Evolutionary conservation across 164 flowering plant species (phyloP), one percentile per base, ranked within the genome.

Genomic region (Buxus sempervirens): DNA sequence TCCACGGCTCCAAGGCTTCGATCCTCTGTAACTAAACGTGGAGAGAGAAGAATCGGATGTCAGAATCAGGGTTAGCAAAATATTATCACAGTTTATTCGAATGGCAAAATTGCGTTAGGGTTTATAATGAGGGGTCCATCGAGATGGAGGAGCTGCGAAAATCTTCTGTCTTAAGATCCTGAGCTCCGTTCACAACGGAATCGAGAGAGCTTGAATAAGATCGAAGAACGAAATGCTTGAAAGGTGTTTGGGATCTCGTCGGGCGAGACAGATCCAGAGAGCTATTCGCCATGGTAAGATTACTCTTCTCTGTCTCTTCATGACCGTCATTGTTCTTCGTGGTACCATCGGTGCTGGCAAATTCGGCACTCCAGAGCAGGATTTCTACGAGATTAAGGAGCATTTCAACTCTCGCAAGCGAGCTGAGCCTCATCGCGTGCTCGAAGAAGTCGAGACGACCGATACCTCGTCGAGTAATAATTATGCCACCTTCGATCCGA

Each of bases 291-390:
- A 82, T 45, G 77, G 81, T 56, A 88, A 88, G 80, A 71, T 88
- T 26, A 85, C 90, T 2, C 0, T 85, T 59, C 78, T 92, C 41
- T 90, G 91, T 70, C 84, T 90, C 45, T 49, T 88, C 65, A 68
- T 92, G 25, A 92, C 96, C 25, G 68, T 90, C 54, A 49, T 92
- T 60, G 89, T 92, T 64, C 88, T 92, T 18, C 92, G 94, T n/a
- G 90, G 87, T 23, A 85, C 84, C 48, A 80, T 91, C 64, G 97
- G 97, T 25, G 93, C 96, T 48, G 91, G 97, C 0, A 87, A 82
- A 42, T 90, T 86, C 71, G 97, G 96, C 0, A 90, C 97, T 4
- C 97, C 96, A 0, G 85, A 79, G 72, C 88, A 89, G 64, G 96
- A 91, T 75, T 76, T 90, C 65, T 65, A 62, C 22, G 91, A 88